A percentile compares a stretch with the other conserved stretches of the same genome.
Evolutionary conservation across 176 grass and related monocot species (phyloP).

Genomic region (Ananas comosus): DNA sequence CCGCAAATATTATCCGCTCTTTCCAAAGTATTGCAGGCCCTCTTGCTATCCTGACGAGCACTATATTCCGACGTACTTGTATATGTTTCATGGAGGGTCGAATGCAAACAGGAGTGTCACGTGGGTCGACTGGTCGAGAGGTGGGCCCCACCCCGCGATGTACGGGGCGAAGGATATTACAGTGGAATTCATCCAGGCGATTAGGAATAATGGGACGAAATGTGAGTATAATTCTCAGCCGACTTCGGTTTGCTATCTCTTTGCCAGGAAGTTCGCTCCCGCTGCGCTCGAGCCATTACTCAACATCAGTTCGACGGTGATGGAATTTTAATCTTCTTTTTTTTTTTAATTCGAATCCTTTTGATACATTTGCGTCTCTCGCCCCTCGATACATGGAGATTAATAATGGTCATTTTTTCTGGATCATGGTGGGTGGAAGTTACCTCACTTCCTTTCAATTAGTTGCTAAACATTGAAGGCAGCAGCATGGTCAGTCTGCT

Average conservation of each 20-base stretch:
- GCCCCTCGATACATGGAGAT: too few relatives aligned
- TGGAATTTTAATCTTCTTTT: conserved; percentile 43
- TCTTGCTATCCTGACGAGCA: conserved; percentile 63
- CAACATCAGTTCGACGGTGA: conserved; percentile 48
- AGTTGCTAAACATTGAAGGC: too few relatives aligned
- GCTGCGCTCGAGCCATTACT: conserved; percentile 51
- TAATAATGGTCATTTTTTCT: too few relatives aligned
- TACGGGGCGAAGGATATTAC: conserved; percentile 39
- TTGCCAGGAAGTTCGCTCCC: conserved; percentile 53
- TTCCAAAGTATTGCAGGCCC: conserved; percentile 41
- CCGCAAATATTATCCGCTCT: conserved; percentile 31
- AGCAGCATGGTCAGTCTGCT: too few relatives aligned
- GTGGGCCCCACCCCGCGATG: conserved; percentile 51
- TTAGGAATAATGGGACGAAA: conserved; percentile 33
- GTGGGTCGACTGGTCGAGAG: conserved; percentile 62
- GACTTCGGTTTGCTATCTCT: conserved; percentile 50
- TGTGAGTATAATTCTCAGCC: conserved; percentile 44
- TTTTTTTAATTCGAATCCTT: not conserved
- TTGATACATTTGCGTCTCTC: too few relatives aligned
- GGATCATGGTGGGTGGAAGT: too few relatives aligned
- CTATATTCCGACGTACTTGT: conserved; percentile 51
- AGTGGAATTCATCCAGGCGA: conserved; percentile 21
- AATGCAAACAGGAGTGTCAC: conserved; percentile 58
- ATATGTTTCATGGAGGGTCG: conserved; percentile 22
- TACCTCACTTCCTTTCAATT: too few relatives aligned